Evolutionary conservation across 2,329 filamentous ascomycete species (phyloP), one percentile per base, ranked within the genome.

Genomic region (Aspergillus sp.): DNA sequence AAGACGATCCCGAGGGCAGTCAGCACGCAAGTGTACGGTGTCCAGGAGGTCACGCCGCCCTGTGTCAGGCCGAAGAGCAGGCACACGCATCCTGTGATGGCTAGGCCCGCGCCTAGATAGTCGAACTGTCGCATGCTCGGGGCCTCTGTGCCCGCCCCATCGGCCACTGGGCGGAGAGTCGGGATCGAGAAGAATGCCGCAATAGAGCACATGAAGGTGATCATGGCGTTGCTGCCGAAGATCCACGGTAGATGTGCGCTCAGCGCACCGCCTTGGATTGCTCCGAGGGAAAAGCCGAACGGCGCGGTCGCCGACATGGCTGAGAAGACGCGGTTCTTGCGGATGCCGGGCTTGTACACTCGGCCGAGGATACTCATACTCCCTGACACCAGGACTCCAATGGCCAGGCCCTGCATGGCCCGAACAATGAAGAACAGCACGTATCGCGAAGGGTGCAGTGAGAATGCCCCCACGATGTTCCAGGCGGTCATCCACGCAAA

Each of bases 1-100:
- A 80, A 65, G 0, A 80, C 48, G n/a, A 79, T 44, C 3, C 78
- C 78, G 3, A 81, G 53, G 20, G 79, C 74, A 1, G 81, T 69
- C 6, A 76, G 58, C 1, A 73, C 68, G 56, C 75, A 77, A 13
- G 79, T 75, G 60, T 81, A 81, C 0, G 76, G 66, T 3, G 72
- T 58, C 80, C 80, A 82, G 0, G 76, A 73, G 4, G 76, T 75
- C 1, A 77, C 71, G 0, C 76, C 73, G 2, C 77, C 78, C 59
- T 81, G 78, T 36, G 82, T 84, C 68, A 80, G 79, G 0, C 80
- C 78, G 47, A 84, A 79, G 51, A 83, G 81, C 58, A 83, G 72
- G n/a, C 82, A 71, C 2, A 83, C 72, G 51, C 82, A 71, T 5
- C 75, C 78, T 3, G 70, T 68, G 5, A 83, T 73, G 4, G 81